Base-by-base conservation (phyloP, 352 stramenopile species). In the Pythium myriotylum region DNA sequence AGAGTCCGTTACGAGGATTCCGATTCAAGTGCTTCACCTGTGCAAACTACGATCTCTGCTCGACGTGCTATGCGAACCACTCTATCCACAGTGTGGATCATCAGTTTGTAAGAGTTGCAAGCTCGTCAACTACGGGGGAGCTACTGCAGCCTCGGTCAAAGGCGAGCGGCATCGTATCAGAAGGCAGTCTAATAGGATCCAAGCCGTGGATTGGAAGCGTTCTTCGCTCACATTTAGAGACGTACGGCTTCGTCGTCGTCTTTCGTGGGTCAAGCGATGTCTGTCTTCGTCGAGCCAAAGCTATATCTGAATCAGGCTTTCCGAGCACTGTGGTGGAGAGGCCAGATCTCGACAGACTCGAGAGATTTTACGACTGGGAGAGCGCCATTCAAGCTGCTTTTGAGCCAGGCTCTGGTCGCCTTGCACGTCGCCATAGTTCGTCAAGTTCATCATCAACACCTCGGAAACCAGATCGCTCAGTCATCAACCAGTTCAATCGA, bases 21-120 rank as follows among this genome's bases (percentile, higher is more conserved):
- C 78, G 84, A 13, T 91, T 91, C 59, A 93, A 93, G 63, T 93
- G 84, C 24, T 88, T 83, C 32, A 76, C 68, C 9, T 93, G 84
- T 37, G 54, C 82, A 0, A 91, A 93, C 49, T 93, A 91, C 61
- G 84, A 93, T 55, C 62, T 93, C 20, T 93, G 84, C 46, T 70
- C 65, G 2, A 70, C 57, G 2, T 93, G 84, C 59, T 93, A 93
- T 52, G 76, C 74, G 45, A 77, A 74, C 26, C 72, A 81, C 29
- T 39, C 12, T 23, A 84, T 70, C 4, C 84, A 93, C 50, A 76
- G 77, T 27, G 43, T 72, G 20, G 82, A 93, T 35, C 84, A 93
- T 39, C 68, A 77, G 22, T 93, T 93, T 72, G 73, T 89, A 33
- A 74, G 81, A 23, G 62, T 89, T 22, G 65, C 71, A 1, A 79